Conservation (phyloP, 495 filamentous ascomycete genomes). For the Podospora conica region DNA sequence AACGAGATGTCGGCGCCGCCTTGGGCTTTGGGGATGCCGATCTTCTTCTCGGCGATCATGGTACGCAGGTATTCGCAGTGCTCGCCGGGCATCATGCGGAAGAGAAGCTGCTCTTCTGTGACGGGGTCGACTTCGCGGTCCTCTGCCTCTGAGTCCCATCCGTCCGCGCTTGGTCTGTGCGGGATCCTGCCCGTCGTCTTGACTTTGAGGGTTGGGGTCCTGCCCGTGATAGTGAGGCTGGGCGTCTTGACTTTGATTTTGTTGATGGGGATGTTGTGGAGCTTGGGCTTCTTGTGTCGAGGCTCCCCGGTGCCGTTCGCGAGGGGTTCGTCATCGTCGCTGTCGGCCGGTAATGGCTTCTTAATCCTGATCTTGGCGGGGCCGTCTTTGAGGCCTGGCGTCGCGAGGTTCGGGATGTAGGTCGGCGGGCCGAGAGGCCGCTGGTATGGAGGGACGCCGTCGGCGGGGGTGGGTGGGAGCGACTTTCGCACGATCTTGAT, state of each 20-base stretch:
- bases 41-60: slow-evolving; percentile 61
- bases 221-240: slow-evolving; percentile 18
- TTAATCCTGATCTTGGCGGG: slow-evolving; percentile 27
- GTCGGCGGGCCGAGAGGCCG: not conserved
- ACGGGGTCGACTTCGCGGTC: slow-evolving; percentile 81
- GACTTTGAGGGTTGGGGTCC: slow-evolving; percentile 34
- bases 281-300: slow-evolving; percentile 35
- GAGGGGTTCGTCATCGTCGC: slow-evolving; percentile 38
- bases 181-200: slow-evolving; percentile 48
- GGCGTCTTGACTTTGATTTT: slow-evolving; percentile 27
- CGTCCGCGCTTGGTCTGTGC: slow-evolving; percentile 66
- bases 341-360: slow-evolving; percentile 35
- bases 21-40: slow-evolving; percentile 56
- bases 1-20: slow-evolving; percentile 67
- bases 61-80: slow-evolving; percentile 76
- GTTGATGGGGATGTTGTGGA: not conserved
- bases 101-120: slow-evolving; percentile 79
- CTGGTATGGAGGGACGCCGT: slow-evolving; percentile 13
- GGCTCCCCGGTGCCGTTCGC: slow-evolving; percentile 25
- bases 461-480: slow-evolving; percentile 42
- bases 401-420: not conserved
- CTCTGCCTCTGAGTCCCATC: slow-evolving; percentile 94
- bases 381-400: slow-evolving; percentile 16
- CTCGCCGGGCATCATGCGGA: slow-evolving; percentile 79
- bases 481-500: slow-evolving; percentile 47